A percentile compares a stretch with the other conserved stretches of the same genome.
phyloP scores from a whole-genome alignment of 441 rosid genomes.

The Brassica hybrid region DNA sequence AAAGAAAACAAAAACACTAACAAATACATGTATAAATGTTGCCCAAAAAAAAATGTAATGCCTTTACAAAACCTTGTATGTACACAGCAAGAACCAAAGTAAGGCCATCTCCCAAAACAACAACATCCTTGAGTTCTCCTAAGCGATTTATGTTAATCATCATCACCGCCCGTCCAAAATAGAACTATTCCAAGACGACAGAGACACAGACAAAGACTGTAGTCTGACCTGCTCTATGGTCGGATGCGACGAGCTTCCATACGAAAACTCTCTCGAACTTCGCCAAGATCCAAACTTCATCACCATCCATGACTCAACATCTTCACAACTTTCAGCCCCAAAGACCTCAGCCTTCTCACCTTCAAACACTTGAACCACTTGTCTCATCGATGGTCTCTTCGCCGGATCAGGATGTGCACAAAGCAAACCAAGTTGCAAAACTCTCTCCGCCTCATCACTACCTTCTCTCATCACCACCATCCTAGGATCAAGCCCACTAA shows the following conservation, averaged over 20 bases:
- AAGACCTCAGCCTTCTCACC: constrained; percentile 52
- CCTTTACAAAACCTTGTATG: constrained; percentile 11
- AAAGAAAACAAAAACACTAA: not conserved
- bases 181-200: constrained; percentile 57
- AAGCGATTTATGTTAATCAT: not conserved
- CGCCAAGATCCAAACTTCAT: constrained; percentile 50
- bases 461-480: constrained; percentile 48
- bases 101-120: not conserved
- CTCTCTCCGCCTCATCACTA: constrained; percentile 52
- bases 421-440: constrained; percentile 68
- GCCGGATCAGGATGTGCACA: constrained; percentile 67
- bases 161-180: constrained; percentile 61
- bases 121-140: not conserved
- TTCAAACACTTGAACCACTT: constrained; percentile 66
- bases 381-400: constrained; percentile 78
- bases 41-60: too few relatives aligned
- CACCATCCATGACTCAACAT: constrained; percentile 60
- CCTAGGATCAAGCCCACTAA: constrained; percentile 48
- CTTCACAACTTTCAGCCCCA: constrained; percentile 56
- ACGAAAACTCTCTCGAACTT: constrained; percentile 43
- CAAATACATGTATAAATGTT: constrained; percentile 23
- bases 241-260: constrained; percentile 51
- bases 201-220: constrained; percentile 54
- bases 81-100: constrained; percentile 8
- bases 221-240: constrained; percentile 53